Percentiles rank a stretch among this genome's conserved stretches.
These are phyloP conservation scores for Trichocomaceae sp. DNA, from an alignment of 2,329 filamentous ascomycete genomes.

Conservation along the genomic window DNA sequence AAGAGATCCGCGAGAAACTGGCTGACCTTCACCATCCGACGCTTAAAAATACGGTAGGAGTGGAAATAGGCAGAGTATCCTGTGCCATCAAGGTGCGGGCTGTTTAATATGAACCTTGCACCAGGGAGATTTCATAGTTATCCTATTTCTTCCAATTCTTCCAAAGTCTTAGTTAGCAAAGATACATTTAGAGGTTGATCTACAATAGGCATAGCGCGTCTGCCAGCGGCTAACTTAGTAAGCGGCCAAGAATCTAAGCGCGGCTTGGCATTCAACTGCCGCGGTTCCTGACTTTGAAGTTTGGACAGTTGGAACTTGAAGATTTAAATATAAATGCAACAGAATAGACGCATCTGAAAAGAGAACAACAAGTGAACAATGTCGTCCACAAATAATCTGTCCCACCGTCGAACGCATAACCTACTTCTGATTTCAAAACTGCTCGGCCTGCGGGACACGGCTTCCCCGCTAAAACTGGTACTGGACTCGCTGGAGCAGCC, in stretches of 20 bases:
- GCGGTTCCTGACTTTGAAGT: not conserved
- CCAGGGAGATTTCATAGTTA: not conserved
- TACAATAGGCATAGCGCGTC: too few relatives aligned
- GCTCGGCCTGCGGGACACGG: slow-evolving; percentile 67
- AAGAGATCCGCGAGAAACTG: slow-evolving; percentile 25
- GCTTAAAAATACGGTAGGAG: slow-evolving; percentile 31
- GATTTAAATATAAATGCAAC: too few relatives aligned
- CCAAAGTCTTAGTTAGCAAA: too few relatives aligned
- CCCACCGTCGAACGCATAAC: slow-evolving; percentile 74
- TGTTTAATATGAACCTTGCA: not conserved
- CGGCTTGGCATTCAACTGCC: not conserved
- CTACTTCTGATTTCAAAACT: slow-evolving; percentile 76
- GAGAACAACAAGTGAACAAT: slow-evolving; percentile 18
- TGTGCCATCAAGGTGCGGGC: not conserved
- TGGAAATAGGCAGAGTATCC: not conserved
- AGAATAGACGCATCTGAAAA: not conserved
- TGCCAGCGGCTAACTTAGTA: too few relatives aligned
- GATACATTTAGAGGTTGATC: too few relatives aligned
- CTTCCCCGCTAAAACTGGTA: slow-evolving; percentile 79
- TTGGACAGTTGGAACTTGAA: too few relatives aligned
- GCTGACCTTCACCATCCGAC: slow-evolving; percentile 28
- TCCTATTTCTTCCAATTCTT: too few relatives aligned
- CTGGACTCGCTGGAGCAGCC: slow-evolving; percentile 81
- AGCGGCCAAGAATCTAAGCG: too few relatives aligned
- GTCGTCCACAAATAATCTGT: slow-evolving; percentile 29